Evolutionary conservation across 169 alveolate genomes (phyloP).

Genomic region (Amoebophrya sp.): DNA sequence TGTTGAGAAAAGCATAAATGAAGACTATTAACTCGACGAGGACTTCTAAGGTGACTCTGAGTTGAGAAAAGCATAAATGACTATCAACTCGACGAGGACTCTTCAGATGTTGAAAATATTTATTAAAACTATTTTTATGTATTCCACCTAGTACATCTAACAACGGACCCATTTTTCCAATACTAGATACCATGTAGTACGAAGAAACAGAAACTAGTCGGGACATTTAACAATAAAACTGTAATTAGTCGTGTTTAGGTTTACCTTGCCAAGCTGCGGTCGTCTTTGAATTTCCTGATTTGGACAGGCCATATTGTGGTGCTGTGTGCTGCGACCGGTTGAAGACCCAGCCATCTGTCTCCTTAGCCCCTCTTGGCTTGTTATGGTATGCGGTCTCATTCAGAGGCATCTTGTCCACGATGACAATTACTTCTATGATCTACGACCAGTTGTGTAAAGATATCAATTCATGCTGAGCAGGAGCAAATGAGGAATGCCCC

Average conservation of each 20-base stretch:
- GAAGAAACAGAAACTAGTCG: background rate
- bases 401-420: too few species aligned
- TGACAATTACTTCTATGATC: too few species aligned
- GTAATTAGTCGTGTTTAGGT: background rate
- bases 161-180: background rate
- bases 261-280: too few species aligned
- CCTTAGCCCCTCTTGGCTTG: background rate
- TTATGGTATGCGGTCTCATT: background rate
- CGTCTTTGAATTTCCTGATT: background rate
- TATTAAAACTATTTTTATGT: too few species aligned
- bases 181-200: background rate
- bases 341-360: background rate
- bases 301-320: background rate
- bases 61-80: too few species aligned
- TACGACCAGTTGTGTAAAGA: too few species aligned
- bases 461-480: too few species aligned
- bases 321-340: slow-evolving; percentile 8
- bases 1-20: too few species aligned
- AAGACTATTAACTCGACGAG: too few species aligned
- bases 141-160: background rate
- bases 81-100: too few species aligned
- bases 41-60: too few species aligned
- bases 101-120: background rate
- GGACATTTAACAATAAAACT: background rate
- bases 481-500: too few species aligned